phyloP scores from a whole-genome alignment of 495 filamentous ascomycete genomes.

The Lindgomyces ingoldianus region DNA sequence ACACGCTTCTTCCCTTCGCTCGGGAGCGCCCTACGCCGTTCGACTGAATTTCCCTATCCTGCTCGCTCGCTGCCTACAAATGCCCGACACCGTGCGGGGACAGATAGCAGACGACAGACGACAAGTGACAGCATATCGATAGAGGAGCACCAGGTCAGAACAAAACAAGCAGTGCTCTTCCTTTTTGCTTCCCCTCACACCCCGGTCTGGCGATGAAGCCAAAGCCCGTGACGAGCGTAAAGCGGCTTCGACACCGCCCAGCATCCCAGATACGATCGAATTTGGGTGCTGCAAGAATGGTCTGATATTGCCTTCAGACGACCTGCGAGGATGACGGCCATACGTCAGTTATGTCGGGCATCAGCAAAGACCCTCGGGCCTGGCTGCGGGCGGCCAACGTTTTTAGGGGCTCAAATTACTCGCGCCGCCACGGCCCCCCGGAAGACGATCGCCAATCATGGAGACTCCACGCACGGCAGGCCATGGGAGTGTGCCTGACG shows the following conservation, averaged over 20 bases:
- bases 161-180: not conserved
- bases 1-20: slow-evolving; percentile 17
- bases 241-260: not conserved
- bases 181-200: not conserved
- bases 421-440: not conserved
- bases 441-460: not conserved
- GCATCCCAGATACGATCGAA: not conserved
- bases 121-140: too few relatives aligned
- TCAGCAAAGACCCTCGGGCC: slow-evolving; percentile 6
- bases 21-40: slow-evolving; percentile 21
- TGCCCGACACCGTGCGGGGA: slow-evolving; percentile 12
- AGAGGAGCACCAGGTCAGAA: too few relatives aligned
- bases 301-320: not conserved
- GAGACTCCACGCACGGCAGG: slow-evolving; percentile 8
- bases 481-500: not conserved
- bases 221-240: not conserved
- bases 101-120: too few relatives aligned
- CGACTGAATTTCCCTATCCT: not conserved
- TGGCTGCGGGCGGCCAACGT: slow-evolving; percentile 10
- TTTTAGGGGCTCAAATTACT: not conserved
- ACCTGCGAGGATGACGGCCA: slow-evolving; percentile 5
- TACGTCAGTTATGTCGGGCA: slow-evolving; percentile 25
- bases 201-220: not conserved
- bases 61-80: not conserved
- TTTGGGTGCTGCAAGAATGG: slow-evolving; percentile 6